phyloP scores from a whole-genome alignment of 129 eudicot species.

The Oenanthe sinensis region DNA sequence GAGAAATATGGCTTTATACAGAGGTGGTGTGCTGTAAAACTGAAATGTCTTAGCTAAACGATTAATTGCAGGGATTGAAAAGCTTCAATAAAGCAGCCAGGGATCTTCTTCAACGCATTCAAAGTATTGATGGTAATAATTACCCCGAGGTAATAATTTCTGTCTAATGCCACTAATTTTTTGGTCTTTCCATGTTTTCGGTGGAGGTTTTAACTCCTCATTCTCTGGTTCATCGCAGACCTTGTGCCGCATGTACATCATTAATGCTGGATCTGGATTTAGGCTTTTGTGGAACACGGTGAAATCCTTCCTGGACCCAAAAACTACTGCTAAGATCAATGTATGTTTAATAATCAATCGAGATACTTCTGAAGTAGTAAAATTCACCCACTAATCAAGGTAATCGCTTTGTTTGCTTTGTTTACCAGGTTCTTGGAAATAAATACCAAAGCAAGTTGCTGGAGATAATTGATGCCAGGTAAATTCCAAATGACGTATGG shows the following conservation, averaged over 20 bases:
- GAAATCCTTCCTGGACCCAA: conserved; percentile 94
- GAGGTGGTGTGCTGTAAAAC: neutral
- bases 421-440: conserved; percentile 68
- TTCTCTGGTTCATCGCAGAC: conserved; percentile 35
- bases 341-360: conserved; percentile 32
- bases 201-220: neutral
- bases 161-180: neutral
- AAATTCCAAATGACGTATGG: neutral
- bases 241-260: conserved; percentile 84
- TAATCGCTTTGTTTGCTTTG: neutral
- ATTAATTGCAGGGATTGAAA: conserved; percentile 19
- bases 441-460: conserved; percentile 88
- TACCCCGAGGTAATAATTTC: conserved; percentile 26
- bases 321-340: conserved; percentile 90
- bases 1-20: neutral
- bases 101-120: conserved; percentile 23
- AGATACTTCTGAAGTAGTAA: neutral
- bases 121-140: conserved; percentile 24
- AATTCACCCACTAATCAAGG: conserved; percentile 9
- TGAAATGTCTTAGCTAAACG: neutral
- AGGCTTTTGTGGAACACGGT: conserved; percentile 93
- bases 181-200: neutral
- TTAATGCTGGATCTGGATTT: conserved; percentile 97
- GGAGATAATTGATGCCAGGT: conserved; percentile 96
- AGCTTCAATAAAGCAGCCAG: conserved; percentile 25